These are phyloP conservation scores for Umbilicus rupestris DNA, from an alignment of 164 flowering plant species.

Conservation along the genomic window DNA sequence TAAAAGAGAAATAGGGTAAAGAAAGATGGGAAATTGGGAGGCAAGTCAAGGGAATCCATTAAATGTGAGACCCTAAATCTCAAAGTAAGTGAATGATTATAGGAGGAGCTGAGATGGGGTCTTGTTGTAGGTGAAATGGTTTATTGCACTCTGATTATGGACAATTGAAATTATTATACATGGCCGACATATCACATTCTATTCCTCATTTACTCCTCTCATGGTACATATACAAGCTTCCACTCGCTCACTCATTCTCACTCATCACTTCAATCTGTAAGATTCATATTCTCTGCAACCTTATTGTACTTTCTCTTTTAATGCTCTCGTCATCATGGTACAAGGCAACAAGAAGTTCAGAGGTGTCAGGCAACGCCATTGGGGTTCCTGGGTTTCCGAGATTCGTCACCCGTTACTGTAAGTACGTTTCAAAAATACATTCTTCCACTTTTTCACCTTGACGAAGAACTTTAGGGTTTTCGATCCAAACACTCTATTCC, in stretches of 20 bases:
- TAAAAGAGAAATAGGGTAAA: too few relatives aligned
- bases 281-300: slow-evolving; percentile 1
- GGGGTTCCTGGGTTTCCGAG: slow-evolving; percentile 32
- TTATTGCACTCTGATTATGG: neutral
- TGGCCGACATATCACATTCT: neutral
- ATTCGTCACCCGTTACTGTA: slow-evolving; percentile 29
- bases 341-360: slow-evolving; percentile 21
- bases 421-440: neutral
- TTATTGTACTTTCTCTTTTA: neutral
- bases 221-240: neutral
- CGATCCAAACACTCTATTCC: too few relatives aligned
- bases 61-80: too few relatives aligned
- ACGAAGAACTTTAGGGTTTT: too few relatives aligned
- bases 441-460: neutral
- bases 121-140: neutral
- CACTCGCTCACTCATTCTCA: neutral
- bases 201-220: neutral
- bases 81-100: neutral
- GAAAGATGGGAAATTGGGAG: too few relatives aligned
- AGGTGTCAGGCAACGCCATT: slow-evolving; percentile 30
- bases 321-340: slow-evolving; percentile 15
- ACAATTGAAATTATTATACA: neutral
- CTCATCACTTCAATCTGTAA: neutral
- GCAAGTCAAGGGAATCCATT: too few relatives aligned
- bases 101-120: neutral